A percentile compares a stretch with the other conserved stretches of the same genome.
phyloP scores from a whole-genome alignment of 2,329 filamentous ascomycete genomes.

The Parastagonospora avenae region DNA sequence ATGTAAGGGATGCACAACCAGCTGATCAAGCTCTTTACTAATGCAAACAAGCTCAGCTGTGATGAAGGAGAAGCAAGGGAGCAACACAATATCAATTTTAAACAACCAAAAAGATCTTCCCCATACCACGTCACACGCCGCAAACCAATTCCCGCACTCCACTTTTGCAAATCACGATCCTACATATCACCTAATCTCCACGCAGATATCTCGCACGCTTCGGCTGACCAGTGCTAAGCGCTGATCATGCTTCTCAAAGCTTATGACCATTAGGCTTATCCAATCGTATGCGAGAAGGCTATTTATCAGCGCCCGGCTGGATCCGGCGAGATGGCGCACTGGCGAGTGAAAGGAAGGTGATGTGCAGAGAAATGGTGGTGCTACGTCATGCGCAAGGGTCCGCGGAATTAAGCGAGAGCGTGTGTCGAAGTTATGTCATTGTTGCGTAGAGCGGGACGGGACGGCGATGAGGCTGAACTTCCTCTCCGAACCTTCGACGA shows the following conservation, averaged over 20 bases:
- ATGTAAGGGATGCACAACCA: background rate
- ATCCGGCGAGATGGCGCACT: background rate
- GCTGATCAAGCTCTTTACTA: too few species aligned
- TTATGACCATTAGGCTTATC: background rate
- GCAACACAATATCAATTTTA: background rate
- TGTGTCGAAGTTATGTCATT: background rate
- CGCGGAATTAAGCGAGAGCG: background rate
- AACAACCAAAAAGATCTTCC: background rate
- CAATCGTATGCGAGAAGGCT: background rate
- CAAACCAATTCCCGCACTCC: background rate
- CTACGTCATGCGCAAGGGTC: background rate
- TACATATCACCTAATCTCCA: background rate
- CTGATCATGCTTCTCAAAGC: background rate
- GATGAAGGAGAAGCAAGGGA: background rate
- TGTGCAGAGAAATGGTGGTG: background rate
- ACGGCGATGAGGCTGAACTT: background rate
- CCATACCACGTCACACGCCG: background rate
- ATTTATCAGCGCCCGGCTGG: constrained; percentile 3
- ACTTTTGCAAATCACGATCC: background rate
- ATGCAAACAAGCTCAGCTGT: too few species aligned
- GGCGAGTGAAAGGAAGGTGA: constrained; percentile 1
- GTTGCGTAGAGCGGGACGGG: background rate
- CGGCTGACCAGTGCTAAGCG: too few species aligned
- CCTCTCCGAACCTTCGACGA: too few species aligned
- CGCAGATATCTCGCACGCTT: background rate